phyloP scores from a whole-genome alignment of 129 eudicot genomes.

The Centaurea solstitialis region DNA sequence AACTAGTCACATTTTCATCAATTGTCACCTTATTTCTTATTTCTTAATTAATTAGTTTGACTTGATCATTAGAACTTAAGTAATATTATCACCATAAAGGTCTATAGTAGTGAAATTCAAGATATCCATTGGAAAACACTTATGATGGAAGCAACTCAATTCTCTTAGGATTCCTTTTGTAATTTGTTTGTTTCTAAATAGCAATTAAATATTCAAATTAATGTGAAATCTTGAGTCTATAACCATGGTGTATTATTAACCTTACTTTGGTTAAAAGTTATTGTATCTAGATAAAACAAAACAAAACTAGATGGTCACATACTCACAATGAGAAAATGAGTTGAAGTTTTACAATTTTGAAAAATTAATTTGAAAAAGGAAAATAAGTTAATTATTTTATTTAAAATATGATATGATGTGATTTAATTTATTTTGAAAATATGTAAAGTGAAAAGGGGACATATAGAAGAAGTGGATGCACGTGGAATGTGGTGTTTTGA shows the following conservation, averaged over 20 bases:
- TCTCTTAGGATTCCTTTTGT: not conserved
- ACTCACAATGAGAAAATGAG: not conserved
- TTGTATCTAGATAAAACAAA: no score
- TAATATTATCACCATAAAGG: not conserved
- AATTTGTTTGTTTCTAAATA: not conserved
- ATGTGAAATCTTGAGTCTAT: not conserved
- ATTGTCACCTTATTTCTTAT: not conserved
- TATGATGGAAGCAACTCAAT: not conserved
- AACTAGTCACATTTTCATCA: not conserved
- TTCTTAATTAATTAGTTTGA: not conserved
- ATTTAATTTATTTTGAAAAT: not conserved
- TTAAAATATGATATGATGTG: no score
- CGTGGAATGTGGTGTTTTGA: slow-evolving; percentile 38
- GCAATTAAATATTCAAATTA: not conserved
- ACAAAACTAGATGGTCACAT: no score
- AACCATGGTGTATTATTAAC: not conserved
- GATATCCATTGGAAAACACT: not conserved
- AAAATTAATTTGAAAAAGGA: no score
- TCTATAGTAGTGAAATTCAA: not conserved
- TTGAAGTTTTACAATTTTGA: no score
- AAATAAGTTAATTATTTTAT: no score
- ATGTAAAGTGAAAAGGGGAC: slow-evolving; percentile 12
- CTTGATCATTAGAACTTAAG: not conserved
- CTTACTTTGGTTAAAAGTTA: not conserved
- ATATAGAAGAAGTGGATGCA: slow-evolving; percentile 22